Evolutionary conservation across 495 filamentous ascomycete species (phyloP), one percentile per base, ranked within the genome.

Genomic region (Penicillium verhagenii): DNA sequence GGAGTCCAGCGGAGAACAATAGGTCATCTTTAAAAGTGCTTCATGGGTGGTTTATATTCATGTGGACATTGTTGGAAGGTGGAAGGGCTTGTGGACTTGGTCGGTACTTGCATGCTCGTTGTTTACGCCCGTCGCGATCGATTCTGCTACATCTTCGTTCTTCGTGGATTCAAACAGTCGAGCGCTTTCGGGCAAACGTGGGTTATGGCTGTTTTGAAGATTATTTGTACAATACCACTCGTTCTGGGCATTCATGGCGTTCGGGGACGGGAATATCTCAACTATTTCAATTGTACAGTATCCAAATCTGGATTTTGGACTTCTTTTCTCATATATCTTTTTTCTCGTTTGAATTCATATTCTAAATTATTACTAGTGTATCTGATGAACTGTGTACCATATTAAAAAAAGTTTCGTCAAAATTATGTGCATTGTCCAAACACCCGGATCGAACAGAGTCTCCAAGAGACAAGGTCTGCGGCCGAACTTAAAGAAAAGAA

Each of bases 181-280:
- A n/a, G 10, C 14, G 6, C 14, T 11, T 14, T 35, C 14, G 4
- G 3, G 14, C 4, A 3, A 4, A n/a, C 31, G n/a, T 56, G 25
- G 29, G 57, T 64, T 63, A 53, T 54, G 61, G 45, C 40, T 35
- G 14, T 16, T 63, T 59, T 43, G 55, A 57, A 50, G 33, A 46
- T 47, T 51, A 35, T 52, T 54, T 72, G 64, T 67, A 71, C 52
- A 72, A 67, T 59, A 72, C 7, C 18, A 33, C 64, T 67, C 71
- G 56, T 70, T 73, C 65, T 71, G 60, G 57, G 65, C 66, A 70
- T 68, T 46, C 44, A 54, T 16, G 70, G 70, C 59, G 66, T 72
- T 74, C 20, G 46, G 59, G 56, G 14, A 35, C 7, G 29, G 18
- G 9, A 39, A 42, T 42, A 21, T 16, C 23, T 45, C 23, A 25